Evolutionary conservation across 2,329 filamentous ascomycete species (phyloP).

Genomic region (Fusarium beomiforme): DNA sequence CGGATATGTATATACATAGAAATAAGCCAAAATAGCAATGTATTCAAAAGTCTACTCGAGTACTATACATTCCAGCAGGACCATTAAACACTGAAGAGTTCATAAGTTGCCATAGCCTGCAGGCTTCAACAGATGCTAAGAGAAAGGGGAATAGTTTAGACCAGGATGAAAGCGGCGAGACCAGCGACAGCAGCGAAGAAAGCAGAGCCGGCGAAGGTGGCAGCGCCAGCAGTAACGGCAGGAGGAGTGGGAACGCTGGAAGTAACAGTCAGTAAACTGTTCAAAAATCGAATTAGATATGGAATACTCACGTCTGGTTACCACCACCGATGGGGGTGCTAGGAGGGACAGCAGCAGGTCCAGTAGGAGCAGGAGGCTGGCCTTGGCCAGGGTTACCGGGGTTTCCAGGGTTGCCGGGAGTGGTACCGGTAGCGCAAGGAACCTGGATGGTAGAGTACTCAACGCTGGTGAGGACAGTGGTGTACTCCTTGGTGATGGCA

Average conservation of each 20-base stretch:
- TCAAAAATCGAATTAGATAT: constrained; percentile 3
- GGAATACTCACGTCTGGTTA: constrained; percentile 48
- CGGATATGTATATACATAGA: constrained; percentile 56
- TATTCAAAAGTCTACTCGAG: constrained; percentile 52
- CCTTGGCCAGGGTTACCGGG: constrained; percentile 10
- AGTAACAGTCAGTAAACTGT: constrained; percentile 12
- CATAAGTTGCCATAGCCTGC: constrained; percentile 53
- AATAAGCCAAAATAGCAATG: constrained; percentile 42
- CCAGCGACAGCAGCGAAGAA: constrained; percentile 65
- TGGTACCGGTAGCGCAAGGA: constrained; percentile 37
- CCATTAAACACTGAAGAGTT: constrained; percentile 45
- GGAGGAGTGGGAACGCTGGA: constrained; percentile 41
- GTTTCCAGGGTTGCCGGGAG: constrained; percentile 11
- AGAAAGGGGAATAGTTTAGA: constrained; percentile 56
- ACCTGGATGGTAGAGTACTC: constrained; percentile 57
- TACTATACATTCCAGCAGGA: constrained; percentile 52
- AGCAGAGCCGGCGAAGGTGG: constrained; percentile 63
- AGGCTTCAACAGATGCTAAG: constrained; percentile 50
- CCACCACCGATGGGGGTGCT: constrained; percentile 36
- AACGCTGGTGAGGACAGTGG: constrained; percentile 64
- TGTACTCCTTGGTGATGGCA: constrained; percentile 65
- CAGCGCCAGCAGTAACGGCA: constrained; percentile 62
- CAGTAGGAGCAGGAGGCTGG: constrained; percentile 16
- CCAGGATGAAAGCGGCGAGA: constrained; percentile 63
- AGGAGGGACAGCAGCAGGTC: constrained; percentile 42